Evolutionary conservation across 768 basidiomycete species (phyloP).

Genomic region (Pseudohyphozyma bogoriensis): DNA sequence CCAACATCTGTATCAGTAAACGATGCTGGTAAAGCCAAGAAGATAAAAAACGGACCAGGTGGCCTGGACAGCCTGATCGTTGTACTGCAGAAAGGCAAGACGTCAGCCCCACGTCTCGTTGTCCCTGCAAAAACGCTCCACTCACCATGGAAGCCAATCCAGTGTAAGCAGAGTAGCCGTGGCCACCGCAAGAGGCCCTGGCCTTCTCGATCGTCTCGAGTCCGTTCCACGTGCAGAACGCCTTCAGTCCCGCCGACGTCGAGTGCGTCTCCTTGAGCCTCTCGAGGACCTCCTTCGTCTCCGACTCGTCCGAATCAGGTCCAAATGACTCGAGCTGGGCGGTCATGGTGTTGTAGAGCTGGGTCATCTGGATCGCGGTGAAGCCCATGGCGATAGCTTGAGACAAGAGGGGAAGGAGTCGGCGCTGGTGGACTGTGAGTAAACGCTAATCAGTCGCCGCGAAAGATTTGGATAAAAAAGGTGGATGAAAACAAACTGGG

Average conservation of each 20-base stretch:
- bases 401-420: constrained; percentile 35
- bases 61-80: constrained; percentile 42
- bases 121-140: not conserved
- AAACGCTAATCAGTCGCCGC: too few relatives aligned
- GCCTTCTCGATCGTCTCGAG: constrained; percentile 44
- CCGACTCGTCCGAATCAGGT: constrained; percentile 32
- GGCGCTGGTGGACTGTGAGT: constrained; percentile 38
- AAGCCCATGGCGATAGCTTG: constrained; percentile 36
- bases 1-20: constrained; percentile 38
- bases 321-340: constrained; percentile 29
- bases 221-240: constrained; percentile 44
- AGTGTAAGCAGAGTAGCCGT: constrained; percentile 41
- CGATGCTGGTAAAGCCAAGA: not conserved
- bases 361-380: constrained; percentile 32
- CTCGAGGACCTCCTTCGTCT: constrained; percentile 40
- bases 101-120: constrained; percentile 3
- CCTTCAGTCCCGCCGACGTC: constrained; percentile 43
- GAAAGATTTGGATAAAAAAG: too few relatives aligned
- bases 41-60: constrained; percentile 33
- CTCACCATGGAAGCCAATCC: constrained; percentile 29
- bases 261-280: constrained; percentile 45
- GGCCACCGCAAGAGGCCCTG: constrained; percentile 41
- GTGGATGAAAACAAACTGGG: too few relatives aligned
- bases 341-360: constrained; percentile 29
- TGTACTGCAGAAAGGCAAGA: constrained; percentile 33